phyloP scores from a whole-genome alignment of 1,284 basidiomycete genomes.

The Mycosarcoma maydis region DNA sequence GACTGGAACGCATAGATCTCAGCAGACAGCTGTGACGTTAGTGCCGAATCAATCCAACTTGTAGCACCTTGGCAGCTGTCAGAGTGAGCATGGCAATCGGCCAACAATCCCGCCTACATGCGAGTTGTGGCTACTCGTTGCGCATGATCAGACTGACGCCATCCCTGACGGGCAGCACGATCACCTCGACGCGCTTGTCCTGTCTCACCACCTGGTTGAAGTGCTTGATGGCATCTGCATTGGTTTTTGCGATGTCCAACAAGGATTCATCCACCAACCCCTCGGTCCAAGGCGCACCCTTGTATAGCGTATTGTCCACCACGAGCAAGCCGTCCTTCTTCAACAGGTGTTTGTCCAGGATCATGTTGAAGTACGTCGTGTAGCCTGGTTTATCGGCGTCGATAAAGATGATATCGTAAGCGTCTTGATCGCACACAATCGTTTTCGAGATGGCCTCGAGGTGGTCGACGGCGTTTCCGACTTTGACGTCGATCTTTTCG shows the following conservation, averaged over 20 bases:
- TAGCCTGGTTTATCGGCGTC: constrained; percentile 67
- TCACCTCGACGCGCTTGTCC: constrained; percentile 56
- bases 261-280: constrained; percentile 21
- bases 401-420: constrained; percentile 67
- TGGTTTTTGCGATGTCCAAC: constrained; percentile 31
- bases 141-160: constrained; percentile 64
- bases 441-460: constrained; percentile 41
- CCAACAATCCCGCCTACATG: too few relatives aligned
- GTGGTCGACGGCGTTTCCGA: constrained; percentile 58
- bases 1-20: not conserved
- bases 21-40: too few relatives aligned
- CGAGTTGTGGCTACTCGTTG: constrained; percentile 10
- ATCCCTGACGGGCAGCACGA: constrained; percentile 63
- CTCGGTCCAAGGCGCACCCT: constrained; percentile 48
- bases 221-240: constrained; percentile 53
- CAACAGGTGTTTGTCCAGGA: constrained; percentile 56
- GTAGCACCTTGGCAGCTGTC: too few relatives aligned
- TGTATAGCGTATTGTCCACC: constrained; percentile 67
- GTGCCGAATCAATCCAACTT: too few relatives aligned
- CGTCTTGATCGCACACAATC: constrained; percentile 32
- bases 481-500: constrained; percentile 58
- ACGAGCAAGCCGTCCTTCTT: constrained; percentile 57
- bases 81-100: too few relatives aligned
- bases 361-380: constrained; percentile 52
- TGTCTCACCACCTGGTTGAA: constrained; percentile 62